Evolutionary conservation across 179 eudicot species (phyloP), one percentile per base, ranked within the genome.

Genomic region (Pouteria campechiana): DNA sequence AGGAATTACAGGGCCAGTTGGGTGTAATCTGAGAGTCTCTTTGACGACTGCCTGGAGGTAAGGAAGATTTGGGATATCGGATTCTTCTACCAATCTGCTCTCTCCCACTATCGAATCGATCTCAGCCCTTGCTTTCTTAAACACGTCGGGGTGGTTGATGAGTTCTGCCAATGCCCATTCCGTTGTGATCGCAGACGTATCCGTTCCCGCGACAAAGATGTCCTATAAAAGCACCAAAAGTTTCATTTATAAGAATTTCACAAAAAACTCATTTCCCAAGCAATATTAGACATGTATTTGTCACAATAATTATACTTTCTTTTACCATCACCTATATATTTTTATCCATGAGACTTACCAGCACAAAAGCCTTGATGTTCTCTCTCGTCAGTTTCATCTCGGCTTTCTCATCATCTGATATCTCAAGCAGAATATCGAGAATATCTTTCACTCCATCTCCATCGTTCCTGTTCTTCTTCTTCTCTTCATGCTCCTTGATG

Each of bases 181-280:
- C 6, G 27, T 38, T 4, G 69, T 58, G 35, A 58, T 48, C 5
- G 70, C 66, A 18, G 74, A 43, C 19, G 74, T 54, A 25, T 69
- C 66, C 0, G 70, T 63, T 33, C 74, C 74, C 5, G 63, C 74
- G 10, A 42, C 48, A 34, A 69, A 63, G 43, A 63, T 48, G 25
- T 69, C 63, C 74, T 67, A 54, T 11, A 42, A 6, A 46, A 1
- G 3, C 13, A 23, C 6, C 16, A 6, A 14, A 2, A 17, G 19
- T 29, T n/a, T n/a, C n/a, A n/a, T n/a, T n/a, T n/a, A n/a, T n/a
- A n/a, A n/a, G n/a, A n/a, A n/a, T n/a, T n/a, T n/a, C n/a, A n/a
- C n/a, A n/a, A n/a, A n/a, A n/a, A n/a, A n/a, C n/a, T n/a, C n/a
- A n/a, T n/a, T n/a, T n/a, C n/a, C n/a, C n/a, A n/a, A n/a, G n/a